These are phyloP conservation scores for Piper betle DNA, from an alignment of 164 flowering plant species.

Conservation along the genomic window DNA sequence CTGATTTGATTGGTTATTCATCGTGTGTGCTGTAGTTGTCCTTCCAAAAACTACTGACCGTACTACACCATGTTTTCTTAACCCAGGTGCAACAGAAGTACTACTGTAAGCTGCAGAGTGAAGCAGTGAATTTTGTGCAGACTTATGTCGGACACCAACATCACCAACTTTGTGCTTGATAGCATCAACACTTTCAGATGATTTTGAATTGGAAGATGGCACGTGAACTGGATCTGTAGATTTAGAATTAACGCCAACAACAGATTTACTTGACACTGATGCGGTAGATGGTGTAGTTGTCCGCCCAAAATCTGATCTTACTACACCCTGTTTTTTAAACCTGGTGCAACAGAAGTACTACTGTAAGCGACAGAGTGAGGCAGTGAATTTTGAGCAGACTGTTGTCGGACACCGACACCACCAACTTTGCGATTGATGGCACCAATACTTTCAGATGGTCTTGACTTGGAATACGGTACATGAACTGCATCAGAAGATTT, in stretches of 20 bases:
- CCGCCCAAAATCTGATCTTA: constrained; percentile 25
- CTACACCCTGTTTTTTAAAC: constrained; percentile 22
- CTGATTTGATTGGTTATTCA: constrained; percentile 31
- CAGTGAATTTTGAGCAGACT: constrained; percentile 33
- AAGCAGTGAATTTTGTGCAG: constrained; percentile 36
- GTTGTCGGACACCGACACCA: constrained; percentile 70
- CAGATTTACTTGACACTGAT: constrained; percentile 33
- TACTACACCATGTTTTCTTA: constrained; percentile 26
- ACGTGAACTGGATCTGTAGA: constrained; percentile 93
- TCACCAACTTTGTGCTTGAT: constrained; percentile 90
- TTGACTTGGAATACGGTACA: constrained; percentile 43
- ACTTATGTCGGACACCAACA: constrained; percentile 70
- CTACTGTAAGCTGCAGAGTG: constrained; percentile 26
- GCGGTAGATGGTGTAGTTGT: constrained; percentile 16
- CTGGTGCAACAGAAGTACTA: constrained; percentile 26
- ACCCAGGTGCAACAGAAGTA: constrained; percentile 25
- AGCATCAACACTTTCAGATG: constrained; percentile 65
- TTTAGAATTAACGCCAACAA: constrained; percentile 32
- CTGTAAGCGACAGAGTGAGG: constrained; percentile 29
- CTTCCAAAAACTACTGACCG: constrained; percentile 30
- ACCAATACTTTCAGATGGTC: no score
- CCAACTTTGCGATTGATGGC: constrained; percentile 89
- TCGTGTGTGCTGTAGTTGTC: constrained; percentile 21
- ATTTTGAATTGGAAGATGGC: constrained; percentile 69
- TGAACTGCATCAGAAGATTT: constrained; percentile 87